Evolutionary conservation across 441 rosid species (phyloP).

Genomic region (Rhodomyrtus psidioides): DNA sequence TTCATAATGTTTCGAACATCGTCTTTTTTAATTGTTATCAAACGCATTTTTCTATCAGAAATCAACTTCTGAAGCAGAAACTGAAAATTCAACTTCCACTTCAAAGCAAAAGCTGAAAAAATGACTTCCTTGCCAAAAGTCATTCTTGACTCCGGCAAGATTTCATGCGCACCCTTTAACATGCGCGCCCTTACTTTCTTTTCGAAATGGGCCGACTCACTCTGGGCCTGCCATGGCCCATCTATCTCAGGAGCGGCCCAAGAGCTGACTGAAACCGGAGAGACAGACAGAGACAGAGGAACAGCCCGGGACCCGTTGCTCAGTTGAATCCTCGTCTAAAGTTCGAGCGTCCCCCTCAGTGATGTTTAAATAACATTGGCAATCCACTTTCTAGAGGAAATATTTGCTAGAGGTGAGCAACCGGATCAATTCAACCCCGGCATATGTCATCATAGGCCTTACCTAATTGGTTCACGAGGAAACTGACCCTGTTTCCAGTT

Average conservation of each 20-base stretch:
- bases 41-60: no score
- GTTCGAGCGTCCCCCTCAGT: background rate
- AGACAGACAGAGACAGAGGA: background rate
- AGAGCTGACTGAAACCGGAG: background rate
- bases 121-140: no score
- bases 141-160: no score
- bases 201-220: background rate
- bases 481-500: accelerated
- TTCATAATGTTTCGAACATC: no score
- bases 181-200: background rate
- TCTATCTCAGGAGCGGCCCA: background rate
- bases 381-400: background rate
- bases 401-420: background rate
- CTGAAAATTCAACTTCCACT: no score
- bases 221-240: background rate
- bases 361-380: background rate
- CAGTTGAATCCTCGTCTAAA: no score
- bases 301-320: no score
- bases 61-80: no score
- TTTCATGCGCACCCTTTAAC: no score
- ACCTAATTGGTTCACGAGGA: background rate
- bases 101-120: no score
- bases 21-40: no score
- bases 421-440: accelerated
- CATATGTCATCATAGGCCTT: background rate